Evolutionary conservation across 768 basidiomycete species (phyloP).

Genomic region (Xerocomellus amylosporus): DNA sequence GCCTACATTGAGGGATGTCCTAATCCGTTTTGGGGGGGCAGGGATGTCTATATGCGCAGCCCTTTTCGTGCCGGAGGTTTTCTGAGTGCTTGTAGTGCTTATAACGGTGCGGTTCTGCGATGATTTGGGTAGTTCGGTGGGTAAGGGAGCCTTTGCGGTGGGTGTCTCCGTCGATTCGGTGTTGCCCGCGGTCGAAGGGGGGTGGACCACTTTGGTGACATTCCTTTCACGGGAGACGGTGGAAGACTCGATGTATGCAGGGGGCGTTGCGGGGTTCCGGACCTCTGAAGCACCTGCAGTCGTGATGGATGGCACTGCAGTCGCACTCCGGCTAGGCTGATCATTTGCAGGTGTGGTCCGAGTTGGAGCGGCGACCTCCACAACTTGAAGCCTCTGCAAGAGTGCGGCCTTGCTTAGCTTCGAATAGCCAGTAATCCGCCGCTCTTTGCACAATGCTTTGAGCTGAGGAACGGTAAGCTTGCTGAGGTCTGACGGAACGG

Average conservation of each 20-base stretch:
- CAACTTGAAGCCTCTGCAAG: conserved; percentile 50
- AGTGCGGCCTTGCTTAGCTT: conserved; percentile 61
- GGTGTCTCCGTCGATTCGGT: not conserved
- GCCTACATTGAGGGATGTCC: not conserved
- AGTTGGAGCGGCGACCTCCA: not conserved
- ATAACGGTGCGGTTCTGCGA: not conserved
- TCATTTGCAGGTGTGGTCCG: too few relatives aligned
- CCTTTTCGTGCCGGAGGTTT: conserved; percentile 13
- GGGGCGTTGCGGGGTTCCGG: not conserved
- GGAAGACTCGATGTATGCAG: not conserved
- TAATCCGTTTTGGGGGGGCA: conserved; percentile 14
- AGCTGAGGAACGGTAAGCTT: conserved; percentile 61
- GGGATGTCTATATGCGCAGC: conserved; percentile 20
- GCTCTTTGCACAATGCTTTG: conserved; percentile 66
- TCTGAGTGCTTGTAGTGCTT: not conserved
- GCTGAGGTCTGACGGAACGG: conserved; percentile 14
- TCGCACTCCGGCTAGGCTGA: not conserved
- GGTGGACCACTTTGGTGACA: not conserved
- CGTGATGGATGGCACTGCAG: not conserved
- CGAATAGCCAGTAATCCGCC: conserved; percentile 58
- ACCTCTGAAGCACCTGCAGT: not conserved
- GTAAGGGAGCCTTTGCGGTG: not conserved
- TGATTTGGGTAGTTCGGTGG: not conserved
- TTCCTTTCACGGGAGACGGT: not conserved
- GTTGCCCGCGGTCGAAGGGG: not conserved